Evolutionary conservation across 192 early-diverging fungal genomes (phyloP).

Genomic region (Coemansia erecta): DNA sequence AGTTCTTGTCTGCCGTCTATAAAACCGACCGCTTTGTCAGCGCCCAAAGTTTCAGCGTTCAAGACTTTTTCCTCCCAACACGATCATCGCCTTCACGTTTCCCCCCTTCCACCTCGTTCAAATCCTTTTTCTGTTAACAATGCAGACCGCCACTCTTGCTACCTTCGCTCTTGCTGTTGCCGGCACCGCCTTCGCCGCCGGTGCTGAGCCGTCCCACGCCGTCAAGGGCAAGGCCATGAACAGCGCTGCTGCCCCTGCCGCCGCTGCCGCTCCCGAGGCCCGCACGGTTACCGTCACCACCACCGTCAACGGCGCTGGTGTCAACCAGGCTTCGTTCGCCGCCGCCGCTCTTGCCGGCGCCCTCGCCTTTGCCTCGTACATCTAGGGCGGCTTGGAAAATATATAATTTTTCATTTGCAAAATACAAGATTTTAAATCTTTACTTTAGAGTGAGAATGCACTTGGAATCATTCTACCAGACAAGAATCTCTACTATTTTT

Average conservation of each 20-base stretch:
- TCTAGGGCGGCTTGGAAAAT: conserved; percentile 14
- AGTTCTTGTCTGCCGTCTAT: too few species aligned
- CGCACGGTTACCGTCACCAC: conserved; percentile 47
- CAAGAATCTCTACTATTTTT: not conserved
- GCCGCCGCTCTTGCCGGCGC: conserved; percentile 49
- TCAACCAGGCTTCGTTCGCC: conserved; percentile 42
- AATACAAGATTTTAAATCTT: not conserved
- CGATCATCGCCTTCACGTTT: not conserved
- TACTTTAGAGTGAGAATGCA: not conserved
- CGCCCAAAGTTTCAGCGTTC: too few species aligned
- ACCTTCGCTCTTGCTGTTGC: conserved; percentile 43
- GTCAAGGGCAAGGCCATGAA: conserved; percentile 25
- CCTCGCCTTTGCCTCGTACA: conserved; percentile 47
- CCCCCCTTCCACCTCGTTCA: not conserved
- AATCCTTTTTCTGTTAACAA: conserved; percentile 6
- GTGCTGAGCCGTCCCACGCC: conserved; percentile 24
- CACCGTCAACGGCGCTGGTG: conserved; percentile 33
- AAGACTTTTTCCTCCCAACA: too few species aligned
- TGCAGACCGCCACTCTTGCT: conserved; percentile 42
- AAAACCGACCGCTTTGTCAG: too few species aligned
- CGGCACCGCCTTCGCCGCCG: conserved; percentile 40
- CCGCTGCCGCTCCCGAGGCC: conserved; percentile 25
- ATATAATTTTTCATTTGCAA: not conserved
- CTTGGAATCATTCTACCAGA: not conserved
- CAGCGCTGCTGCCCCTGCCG: conserved; percentile 6